These are phyloP conservation scores for Fragaria ananassa DNA, from an alignment of 306 rosid genomes.

Conservation along the genomic window DNA sequence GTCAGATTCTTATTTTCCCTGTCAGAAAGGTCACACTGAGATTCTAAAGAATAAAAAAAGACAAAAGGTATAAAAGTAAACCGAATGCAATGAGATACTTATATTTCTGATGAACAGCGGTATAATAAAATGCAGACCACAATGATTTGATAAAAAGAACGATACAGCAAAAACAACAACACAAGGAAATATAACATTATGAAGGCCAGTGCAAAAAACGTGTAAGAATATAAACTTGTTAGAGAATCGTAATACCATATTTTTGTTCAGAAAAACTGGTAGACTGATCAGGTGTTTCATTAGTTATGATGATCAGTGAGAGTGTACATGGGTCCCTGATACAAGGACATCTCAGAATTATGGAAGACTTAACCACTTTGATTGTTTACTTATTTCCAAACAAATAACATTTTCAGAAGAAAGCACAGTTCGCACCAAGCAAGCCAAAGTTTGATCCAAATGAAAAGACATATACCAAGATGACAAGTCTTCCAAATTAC, in stretches of 20 bases:
- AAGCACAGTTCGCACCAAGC: background rate
- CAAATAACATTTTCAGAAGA: constrained; percentile 3
- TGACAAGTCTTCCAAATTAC: background rate
- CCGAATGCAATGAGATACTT: background rate
- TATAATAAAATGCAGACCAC: background rate
- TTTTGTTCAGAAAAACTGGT: constrained; percentile 5
- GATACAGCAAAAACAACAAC: constrained; percentile 6
- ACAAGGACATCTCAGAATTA: background rate
- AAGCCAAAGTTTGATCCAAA: background rate
- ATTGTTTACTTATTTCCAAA: background rate
- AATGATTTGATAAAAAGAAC: constrained; percentile 2
- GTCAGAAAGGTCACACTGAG: constrained; percentile 23
- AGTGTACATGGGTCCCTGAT: too few relatives aligned
- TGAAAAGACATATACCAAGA: background rate
- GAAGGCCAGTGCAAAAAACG: background rate
- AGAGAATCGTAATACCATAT: background rate
- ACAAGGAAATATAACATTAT: background rate
- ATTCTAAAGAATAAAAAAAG: background rate
- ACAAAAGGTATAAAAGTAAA: background rate
- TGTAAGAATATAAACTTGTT: background rate
- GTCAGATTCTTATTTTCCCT: constrained; percentile 99
- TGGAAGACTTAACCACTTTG: background rate
- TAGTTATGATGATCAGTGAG: background rate
- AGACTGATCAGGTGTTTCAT: background rate
- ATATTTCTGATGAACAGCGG: background rate